Percentiles rank a stretch among this genome's conserved stretches.
Conservation (phyloP, 257 asterid species). For the Oldenlandia corymbosa region DNA sequence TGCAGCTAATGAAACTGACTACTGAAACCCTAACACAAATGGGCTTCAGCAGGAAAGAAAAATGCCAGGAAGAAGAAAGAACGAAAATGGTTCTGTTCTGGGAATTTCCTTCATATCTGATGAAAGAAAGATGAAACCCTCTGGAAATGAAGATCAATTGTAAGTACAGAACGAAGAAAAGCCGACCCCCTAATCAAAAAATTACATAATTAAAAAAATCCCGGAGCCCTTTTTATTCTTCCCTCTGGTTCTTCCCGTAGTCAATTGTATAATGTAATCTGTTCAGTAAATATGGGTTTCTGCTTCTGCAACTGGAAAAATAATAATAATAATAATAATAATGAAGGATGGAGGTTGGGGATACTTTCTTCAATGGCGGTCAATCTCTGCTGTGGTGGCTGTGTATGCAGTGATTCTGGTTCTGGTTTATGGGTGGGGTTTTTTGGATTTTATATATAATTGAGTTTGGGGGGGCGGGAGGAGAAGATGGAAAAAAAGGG, state of each 20-base stretch:
- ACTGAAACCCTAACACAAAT: background rate
- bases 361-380: conserved; percentile 36
- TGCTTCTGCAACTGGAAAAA: background rate
- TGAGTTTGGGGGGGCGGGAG: background rate
- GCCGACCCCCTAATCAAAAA: conserved; percentile 6
- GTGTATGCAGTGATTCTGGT: conserved; percentile 13
- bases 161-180: conserved; percentile 3
- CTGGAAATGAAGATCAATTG: conserved; percentile 1
- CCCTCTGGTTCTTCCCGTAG: background rate
- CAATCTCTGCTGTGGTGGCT: conserved; percentile 17
- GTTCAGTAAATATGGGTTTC: background rate
- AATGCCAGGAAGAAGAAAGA: conserved; percentile 1
- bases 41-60: background rate
- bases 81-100: background rate
- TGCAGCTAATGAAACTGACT: too few species aligned
- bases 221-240: conserved; percentile 2
- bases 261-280: too few species aligned
- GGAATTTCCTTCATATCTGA: conserved; percentile 6
- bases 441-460: conserved; percentile 18
- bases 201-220: background rate
- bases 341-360: background rate
- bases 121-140: conserved; percentile 3
- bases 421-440: conserved; percentile 13
- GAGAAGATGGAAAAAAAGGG: background rate
- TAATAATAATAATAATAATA: too few species aligned